These are phyloP conservation scores for Xylariomycetidae sp. DNA, from an alignment of 2,329 filamentous ascomycete genomes.

Conservation along the genomic window DNA sequence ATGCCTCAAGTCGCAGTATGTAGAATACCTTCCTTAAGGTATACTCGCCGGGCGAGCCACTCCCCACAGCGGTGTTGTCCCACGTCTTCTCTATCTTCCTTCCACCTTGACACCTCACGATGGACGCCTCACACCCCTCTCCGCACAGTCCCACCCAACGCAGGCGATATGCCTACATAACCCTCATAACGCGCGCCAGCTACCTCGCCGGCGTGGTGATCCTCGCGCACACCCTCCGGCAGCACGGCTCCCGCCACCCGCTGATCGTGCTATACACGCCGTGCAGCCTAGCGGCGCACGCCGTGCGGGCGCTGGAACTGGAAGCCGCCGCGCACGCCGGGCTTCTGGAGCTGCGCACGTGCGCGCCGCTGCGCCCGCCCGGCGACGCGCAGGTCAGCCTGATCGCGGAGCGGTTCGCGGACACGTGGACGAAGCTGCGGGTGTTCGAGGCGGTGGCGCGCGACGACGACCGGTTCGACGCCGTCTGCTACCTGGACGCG, in stretches of 20 bases:
- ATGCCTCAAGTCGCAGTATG: too few relatives aligned
- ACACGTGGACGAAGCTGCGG: conserved; percentile 51
- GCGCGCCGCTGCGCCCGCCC: conserved; percentile 34
- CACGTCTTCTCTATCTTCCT: too few relatives aligned
- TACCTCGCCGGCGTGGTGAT: conserved; percentile 47
- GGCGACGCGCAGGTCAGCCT: conserved; percentile 28
- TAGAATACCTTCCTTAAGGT: too few relatives aligned
- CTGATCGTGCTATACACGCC: conserved; percentile 44
- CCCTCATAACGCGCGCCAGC: conserved; percentile 43
- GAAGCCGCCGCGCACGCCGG: conserved; percentile 33
- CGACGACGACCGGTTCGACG: conserved; percentile 21
- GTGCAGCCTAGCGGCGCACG: conserved; percentile 27
- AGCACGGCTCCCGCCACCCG: conserved; percentile 38
- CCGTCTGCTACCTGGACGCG: conserved; percentile 44
- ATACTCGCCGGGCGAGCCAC: too few relatives aligned
- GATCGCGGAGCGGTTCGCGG: conserved; percentile 45
- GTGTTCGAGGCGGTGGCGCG: conserved; percentile 37
- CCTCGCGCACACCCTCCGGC: conserved; percentile 41
- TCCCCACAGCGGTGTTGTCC: too few relatives aligned
- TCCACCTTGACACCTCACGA: too few relatives aligned
- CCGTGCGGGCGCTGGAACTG: conserved; percentile 33
- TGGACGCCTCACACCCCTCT: too few relatives aligned
- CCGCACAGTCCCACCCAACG: too few relatives aligned
- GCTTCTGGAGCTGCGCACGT: conserved; percentile 31
- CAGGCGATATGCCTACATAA: conserved; percentile 35